phyloP scores from a whole-genome alignment of 1,284 basidiomycete genomes.

The Mycosarcoma maydis region DNA sequence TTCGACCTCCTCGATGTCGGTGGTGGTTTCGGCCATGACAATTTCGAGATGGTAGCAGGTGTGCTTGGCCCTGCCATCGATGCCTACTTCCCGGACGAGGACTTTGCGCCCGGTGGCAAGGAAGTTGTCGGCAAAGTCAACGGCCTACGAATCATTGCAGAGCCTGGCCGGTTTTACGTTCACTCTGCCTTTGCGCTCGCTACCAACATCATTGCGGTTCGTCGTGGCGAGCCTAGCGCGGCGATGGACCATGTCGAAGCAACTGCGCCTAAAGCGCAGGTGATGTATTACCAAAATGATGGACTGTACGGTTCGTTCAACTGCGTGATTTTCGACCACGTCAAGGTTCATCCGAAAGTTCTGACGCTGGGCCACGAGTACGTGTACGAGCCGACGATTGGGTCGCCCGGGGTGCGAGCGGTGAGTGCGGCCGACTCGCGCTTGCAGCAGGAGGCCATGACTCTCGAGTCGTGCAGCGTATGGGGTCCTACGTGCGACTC shows the following conservation, averaged over 20 bases:
- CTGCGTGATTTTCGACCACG: constrained; percentile 93
- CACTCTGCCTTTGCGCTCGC: constrained; percentile 90
- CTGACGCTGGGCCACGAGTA: constrained; percentile 70
- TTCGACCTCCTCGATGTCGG: constrained; percentile 91
- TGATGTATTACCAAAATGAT: constrained; percentile 67
- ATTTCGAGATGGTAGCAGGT: constrained; percentile 82
- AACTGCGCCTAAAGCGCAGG: constrained; percentile 42
- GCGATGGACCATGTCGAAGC: constrained; percentile 12
- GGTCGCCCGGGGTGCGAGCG: constrained; percentile 45
- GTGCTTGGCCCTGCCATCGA: constrained; percentile 80
- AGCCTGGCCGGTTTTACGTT: constrained; percentile 97
- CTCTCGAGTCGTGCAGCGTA: constrained; percentile 69
- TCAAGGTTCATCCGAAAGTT: constrained; percentile 83
- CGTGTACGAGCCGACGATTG: constrained; percentile 66
- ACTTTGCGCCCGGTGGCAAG: constrained; percentile 62
- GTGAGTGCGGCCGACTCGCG: constrained; percentile 5
- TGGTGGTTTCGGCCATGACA: constrained; percentile 91
- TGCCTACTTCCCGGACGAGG: constrained; percentile 80
- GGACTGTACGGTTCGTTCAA: constrained; percentile 91
- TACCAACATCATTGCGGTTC: constrained; percentile 89
- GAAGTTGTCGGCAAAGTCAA: constrained; percentile 68
- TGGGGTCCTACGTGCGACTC: constrained; percentile 86
- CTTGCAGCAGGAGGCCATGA: constrained; percentile 58
- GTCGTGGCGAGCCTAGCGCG: constrained; percentile 45
- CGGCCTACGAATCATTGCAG: constrained; percentile 86